Conservation (phyloP, 345 rosid genomes). For the Aethionema arabicum region DNA sequence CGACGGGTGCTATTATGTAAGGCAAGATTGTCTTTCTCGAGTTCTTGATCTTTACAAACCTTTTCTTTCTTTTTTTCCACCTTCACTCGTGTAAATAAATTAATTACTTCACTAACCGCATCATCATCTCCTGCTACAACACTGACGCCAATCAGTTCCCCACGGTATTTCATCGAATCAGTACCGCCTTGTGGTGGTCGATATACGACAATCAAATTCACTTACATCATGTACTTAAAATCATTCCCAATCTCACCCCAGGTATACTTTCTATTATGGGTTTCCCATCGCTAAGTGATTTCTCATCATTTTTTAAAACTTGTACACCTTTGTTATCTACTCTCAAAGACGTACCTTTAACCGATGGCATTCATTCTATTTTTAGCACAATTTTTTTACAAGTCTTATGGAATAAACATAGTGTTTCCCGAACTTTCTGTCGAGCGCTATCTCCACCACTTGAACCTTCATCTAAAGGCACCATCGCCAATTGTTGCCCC, state of each 20-base stretch:
- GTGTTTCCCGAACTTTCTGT: too few species aligned
- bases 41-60: conserved; percentile 80
- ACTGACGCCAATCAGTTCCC: conserved; percentile 54
- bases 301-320: too few species aligned
- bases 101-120: conserved; percentile 60
- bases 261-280: too few species aligned
- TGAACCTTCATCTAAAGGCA: too few species aligned
- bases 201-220: conserved; percentile 75
- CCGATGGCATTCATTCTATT: too few species aligned
- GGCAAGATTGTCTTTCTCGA: conserved; percentile 74
- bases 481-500: too few species aligned
- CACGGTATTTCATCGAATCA: conserved; percentile 57
- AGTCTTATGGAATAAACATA: too few species aligned
- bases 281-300: too few species aligned
- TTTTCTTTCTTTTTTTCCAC: conserved; percentile 50
- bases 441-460: too few species aligned
- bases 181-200: conserved; percentile 72
- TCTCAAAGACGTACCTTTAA: too few species aligned
- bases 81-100: conserved; percentile 76
- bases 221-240: conserved; percentile 77
- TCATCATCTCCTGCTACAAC: conserved; percentile 80
- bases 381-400: too few species aligned
- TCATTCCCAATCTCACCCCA: conserved; percentile 92
- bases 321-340: too few species aligned
- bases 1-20: conserved; percentile 52